Base-by-base conservation (phyloP, 805 yeast genomes). In the Pichia cabralensis region DNA sequence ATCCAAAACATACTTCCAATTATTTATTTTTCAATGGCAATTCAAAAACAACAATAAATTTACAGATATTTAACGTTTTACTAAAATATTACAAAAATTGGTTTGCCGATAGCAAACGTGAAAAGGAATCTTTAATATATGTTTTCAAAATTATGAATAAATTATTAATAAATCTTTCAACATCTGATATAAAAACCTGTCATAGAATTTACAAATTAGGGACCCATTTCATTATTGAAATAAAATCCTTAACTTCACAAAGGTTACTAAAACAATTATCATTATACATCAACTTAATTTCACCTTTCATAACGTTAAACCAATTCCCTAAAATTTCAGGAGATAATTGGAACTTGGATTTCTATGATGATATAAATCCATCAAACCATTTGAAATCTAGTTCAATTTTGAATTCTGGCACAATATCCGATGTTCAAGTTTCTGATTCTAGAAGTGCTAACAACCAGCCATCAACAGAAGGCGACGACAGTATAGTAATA, bases 111-210 rank as follows among this genome's bases (percentile, higher is more conserved):
- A 38, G 38, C 3, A 49, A 47, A 35, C 46, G 46, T 19, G 60
- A 53, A 30, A 38, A 54, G 3, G 47, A 44, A 22, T 34, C 47
- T 8, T 34, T 53, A 8, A 49, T 61, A 7, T 25, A 47, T 3
- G 46, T 64, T 2, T 48, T 76, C 28, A 60, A 61, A 33, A 50
- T 76, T 12, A 50, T 69, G 13, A 76, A 76, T 47, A 62, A 60
- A 23, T 44, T 66, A 4, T 43, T 76, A 6, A 42, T 67, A 0
- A 52, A 58, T n/a, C 48, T 65, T 5, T 58, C 71, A 3, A 62
- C 69, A 0, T 49, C 58, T 5, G 61, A 71, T 43, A 47, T 67
- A 6, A 35, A 48, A 5, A 47, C 60, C 15, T 61, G 69, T 3
- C 45, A 65, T 40, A 43, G 47, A 14, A 41, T 74, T 3, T 58